Evolutionary conservation across 192 early-diverging fungal genomes (phyloP).

Genomic region (Jimgerdemannia lactiflua): DNA sequence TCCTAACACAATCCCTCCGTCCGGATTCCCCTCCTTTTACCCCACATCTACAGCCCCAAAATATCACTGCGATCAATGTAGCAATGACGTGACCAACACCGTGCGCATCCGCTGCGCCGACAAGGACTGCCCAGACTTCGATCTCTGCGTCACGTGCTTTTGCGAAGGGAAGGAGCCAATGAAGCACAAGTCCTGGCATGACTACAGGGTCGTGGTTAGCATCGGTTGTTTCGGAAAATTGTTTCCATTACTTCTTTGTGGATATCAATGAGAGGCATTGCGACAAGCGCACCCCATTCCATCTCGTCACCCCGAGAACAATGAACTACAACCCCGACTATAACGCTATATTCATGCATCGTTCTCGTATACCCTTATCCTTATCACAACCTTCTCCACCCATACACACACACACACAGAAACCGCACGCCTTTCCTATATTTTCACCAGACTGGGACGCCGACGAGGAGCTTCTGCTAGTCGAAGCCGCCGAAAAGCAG

Average conservation of each 20-base stretch:
- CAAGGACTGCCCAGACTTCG: constrained; percentile 74
- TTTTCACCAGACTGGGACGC: constrained; percentile 92
- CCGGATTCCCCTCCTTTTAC: background rate
- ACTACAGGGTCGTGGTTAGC: constrained; percentile 85
- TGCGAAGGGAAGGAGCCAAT: constrained; percentile 76
- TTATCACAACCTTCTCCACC: no score
- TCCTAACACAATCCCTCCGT: no score
- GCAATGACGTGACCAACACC: constrained; percentile 84
- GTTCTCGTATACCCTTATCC: background rate
- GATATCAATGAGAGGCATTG: no score
- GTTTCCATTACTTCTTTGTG: no score
- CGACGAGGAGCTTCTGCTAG: constrained; percentile 93
- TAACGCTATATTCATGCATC: background rate
- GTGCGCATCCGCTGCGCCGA: constrained; percentile 85
- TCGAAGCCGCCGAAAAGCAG: constrained; percentile 87
- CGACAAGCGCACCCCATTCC: no score
- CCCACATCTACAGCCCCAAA: constrained; percentile 11
- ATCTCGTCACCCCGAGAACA: no score
- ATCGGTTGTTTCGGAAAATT: no score
- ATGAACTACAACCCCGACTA: no score
- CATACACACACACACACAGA: no score
- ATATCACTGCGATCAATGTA: constrained; percentile 86
- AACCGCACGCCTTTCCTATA: constrained; percentile 84
- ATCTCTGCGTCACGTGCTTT: constrained; percentile 96
- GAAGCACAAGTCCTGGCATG: constrained; percentile 79